phyloP scores from a whole-genome alignment of 164 flowering plant genomes.

The Aristolochia fimbriata region DNA sequence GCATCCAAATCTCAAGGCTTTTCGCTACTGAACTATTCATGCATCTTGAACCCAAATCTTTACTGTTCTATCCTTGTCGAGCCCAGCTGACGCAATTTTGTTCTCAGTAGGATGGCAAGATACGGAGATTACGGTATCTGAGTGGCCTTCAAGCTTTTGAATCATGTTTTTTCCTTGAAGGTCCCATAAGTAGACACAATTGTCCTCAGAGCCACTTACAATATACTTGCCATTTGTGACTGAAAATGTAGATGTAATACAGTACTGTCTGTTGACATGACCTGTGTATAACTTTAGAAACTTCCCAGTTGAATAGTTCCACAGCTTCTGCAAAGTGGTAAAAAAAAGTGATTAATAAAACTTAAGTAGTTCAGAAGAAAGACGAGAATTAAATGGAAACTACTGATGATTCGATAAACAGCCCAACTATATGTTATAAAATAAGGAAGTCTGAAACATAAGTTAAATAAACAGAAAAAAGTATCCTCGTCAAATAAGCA shows the following conservation, averaged over 20 bases:
- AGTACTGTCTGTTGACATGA: constrained; percentile 55
- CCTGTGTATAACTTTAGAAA: constrained; percentile 66
- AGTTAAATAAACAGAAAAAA: too few species aligned
- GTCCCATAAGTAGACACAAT: constrained; percentile 85
- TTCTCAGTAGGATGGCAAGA: constrained; percentile 73
- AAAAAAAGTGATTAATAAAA: background rate
- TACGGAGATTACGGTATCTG: constrained; percentile 79
- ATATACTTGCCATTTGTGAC: constrained; percentile 86
- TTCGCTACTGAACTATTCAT: too few species aligned
- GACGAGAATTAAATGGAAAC: too few species aligned
- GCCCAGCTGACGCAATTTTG: constrained; percentile 83
- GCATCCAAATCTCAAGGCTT: too few species aligned
- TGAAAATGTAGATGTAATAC: constrained; percentile 73
- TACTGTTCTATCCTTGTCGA: constrained; percentile 59
- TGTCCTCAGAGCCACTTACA: constrained; percentile 93
- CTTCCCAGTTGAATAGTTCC: constrained; percentile 76
- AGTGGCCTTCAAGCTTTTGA: constrained; percentile 86
- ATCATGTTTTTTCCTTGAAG: constrained; percentile 61
- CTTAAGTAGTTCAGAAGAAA: too few species aligned
- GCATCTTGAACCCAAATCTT: constrained; percentile 76
- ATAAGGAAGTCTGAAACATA: too few species aligned
- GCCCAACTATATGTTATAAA: too few species aligned
- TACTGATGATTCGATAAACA: too few species aligned
- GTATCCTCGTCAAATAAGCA: too few species aligned
- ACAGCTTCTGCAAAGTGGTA: constrained; percentile 40